Evolutionary conservation across 2,329 filamentous ascomycete species (phyloP), one percentile per base, ranked within the genome.

Genomic region (Bertia moriformis): DNA sequence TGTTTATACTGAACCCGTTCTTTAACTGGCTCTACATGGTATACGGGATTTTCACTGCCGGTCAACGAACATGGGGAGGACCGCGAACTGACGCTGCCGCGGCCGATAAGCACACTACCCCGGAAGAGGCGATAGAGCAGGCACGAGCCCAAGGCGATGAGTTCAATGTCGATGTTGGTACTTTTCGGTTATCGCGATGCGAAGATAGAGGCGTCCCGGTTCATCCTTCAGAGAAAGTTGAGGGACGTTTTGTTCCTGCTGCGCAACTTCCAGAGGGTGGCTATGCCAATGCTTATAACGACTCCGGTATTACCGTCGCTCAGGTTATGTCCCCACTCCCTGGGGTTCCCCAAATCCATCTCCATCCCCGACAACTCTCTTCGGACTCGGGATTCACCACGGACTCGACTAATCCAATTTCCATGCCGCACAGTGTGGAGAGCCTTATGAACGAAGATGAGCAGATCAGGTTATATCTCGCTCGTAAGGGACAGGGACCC

Each of bases 11-110:
- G 45, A 96, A 95, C 53, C 89, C 91, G 1, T 93, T 96, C 54
- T 88, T 95, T 69, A 96, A 96, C 60, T 96, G 89, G 89, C 73
- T 86, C 42, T 96, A 96, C 63, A 94, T 95, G 83, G 82, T 94
- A 2, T 94, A 95, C 56, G 88, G 87, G 35, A 93, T 94, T 48
- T 91, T 93, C 58, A 95, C 89, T 1, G 87, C 88, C 19, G 87
- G 88, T 15, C 86, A 94, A 56, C 73, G 89, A 46, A 96, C 89
- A 1, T 98, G 91, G 89, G 89, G 89, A 47, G 89, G 89, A 0
- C 91, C 89, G 10, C 74, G 89, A 50, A 87, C 86, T 2, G 89
- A 96, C 58, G 88, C 88, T 1, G 85, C 83, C 19, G 69, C 78
- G 30, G 88, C 88, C 3, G 82, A 93, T 54, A 65, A 69, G 12